These are phyloP conservation scores for Astrephomene gubernaculifera DNA, from an alignment of 139 green algal species.

Conservation along the genomic window DNA sequence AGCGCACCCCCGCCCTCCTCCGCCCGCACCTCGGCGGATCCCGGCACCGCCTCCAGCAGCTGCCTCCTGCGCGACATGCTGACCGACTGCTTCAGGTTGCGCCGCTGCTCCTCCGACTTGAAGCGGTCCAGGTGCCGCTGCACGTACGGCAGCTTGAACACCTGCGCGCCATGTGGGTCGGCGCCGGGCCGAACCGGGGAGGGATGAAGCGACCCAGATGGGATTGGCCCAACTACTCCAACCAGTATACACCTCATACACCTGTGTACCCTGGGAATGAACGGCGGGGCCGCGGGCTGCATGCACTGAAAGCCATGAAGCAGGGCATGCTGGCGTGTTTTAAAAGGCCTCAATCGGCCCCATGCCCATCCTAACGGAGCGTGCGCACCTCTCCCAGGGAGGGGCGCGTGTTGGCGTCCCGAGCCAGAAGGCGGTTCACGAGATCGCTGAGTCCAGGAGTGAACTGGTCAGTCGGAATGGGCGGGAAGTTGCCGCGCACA, in stretches of 20 bases:
- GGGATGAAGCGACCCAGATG: no score
- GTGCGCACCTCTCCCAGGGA: slow-evolving; percentile 58
- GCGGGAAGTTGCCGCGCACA: slow-evolving; percentile 68
- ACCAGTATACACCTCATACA: no score
- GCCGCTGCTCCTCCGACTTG: slow-evolving; percentile 46
- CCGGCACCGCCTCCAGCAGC: slow-evolving; percentile 24
- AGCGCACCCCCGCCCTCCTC: no score
- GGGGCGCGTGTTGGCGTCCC: slow-evolving; percentile 57
- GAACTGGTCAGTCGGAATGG: slow-evolving; percentile 63
- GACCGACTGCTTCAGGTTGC: slow-evolving; percentile 41
- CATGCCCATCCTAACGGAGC: no score
- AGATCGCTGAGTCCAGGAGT: slow-evolving; percentile 49
- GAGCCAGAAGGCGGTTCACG: slow-evolving; percentile 56
- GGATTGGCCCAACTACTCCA: no score
- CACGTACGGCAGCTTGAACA: slow-evolving; percentile 70
- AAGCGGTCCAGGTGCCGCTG: slow-evolving; percentile 60
- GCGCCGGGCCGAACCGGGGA: no score
- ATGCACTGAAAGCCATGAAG: no score
- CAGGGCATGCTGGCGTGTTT: no score
- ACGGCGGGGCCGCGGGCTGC: no score
- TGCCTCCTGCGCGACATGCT: slow-evolving; percentile 37
- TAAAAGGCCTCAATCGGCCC: no score
- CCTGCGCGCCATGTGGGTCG: slow-evolving; percentile 9
- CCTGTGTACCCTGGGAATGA: no score
- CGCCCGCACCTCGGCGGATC: background rate